phyloP scores from a whole-genome alignment of 2,329 filamentous ascomycete genomes.

The Tolypocladium paradoxum region DNA sequence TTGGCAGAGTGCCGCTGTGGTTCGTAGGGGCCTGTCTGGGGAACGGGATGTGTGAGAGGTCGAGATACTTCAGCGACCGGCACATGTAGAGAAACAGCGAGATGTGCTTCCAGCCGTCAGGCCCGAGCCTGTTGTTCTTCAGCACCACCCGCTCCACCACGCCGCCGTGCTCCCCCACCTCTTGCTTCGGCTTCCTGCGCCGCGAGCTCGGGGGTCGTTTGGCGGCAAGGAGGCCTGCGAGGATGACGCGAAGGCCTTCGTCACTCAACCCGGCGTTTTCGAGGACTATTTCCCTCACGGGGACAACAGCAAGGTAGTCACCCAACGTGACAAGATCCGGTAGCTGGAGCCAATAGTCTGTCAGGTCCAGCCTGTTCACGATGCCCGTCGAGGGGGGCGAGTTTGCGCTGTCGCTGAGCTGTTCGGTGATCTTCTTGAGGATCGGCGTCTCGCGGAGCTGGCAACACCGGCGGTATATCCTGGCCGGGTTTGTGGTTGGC shows the following conservation, averaged over 20 bases:
- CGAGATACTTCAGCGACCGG: conserved; percentile 72
- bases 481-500: conserved; percentile 81
- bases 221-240: conserved; percentile 75
- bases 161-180: conserved; percentile 45
- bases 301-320: conserved; percentile 89
- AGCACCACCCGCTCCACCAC: conserved; percentile 79
- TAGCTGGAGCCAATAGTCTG: conserved; percentile 72
- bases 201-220: conserved; percentile 50
- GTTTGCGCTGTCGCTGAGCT: conserved; percentile 64
- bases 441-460: conserved; percentile 89
- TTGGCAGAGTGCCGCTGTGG: conserved; percentile 18
- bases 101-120: conserved; percentile 85
- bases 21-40: conserved; percentile 33
- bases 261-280: conserved; percentile 83
- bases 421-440: conserved; percentile 81
- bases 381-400: conserved; percentile 58
- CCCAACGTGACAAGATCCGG: conserved; percentile 79
- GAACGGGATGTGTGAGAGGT: conserved; percentile 77
- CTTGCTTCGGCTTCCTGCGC: conserved; percentile 35
- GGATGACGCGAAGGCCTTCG: conserved; percentile 74
- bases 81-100: conserved; percentile 86
- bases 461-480: conserved; percentile 91
- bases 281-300: conserved; percentile 73
- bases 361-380: conserved; percentile 73
- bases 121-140: conserved; percentile 84